Evolutionary conservation across 1,139 yeast species (phyloP).

Genomic region (Candida buenavistaensis): DNA sequence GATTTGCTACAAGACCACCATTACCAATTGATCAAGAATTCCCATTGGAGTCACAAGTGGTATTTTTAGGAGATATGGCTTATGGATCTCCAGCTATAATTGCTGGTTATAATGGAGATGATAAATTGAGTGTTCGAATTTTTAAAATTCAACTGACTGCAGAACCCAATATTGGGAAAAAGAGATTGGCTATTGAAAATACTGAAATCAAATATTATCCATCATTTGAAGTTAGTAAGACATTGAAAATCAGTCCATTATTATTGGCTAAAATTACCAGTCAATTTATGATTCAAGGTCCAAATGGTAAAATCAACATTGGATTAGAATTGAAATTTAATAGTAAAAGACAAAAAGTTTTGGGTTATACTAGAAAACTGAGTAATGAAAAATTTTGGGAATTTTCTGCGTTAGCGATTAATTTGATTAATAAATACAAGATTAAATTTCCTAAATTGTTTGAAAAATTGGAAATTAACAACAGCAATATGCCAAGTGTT

Average conservation of each 20-base stretch:
- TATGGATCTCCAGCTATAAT: conserved; percentile 85
- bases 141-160: conserved; percentile 49
- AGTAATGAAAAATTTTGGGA: conserved; percentile 71
- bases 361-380: conserved; percentile 75
- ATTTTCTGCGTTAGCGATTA: conserved; percentile 72
- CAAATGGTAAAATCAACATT: conserved; percentile 57
- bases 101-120: conserved; percentile 58
- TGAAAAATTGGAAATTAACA: conserved; percentile 29
- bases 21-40: conserved; percentile 78
- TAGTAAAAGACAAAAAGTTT: conserved; percentile 73
- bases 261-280: conserved; percentile 80
- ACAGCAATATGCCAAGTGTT: conserved; percentile 28
- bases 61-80: conserved; percentile 86
- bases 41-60: conserved; percentile 69
- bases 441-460: conserved; percentile 63
- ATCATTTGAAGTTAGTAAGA: conserved; percentile 64
- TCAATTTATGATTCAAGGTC: conserved; percentile 59
- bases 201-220: conserved; percentile 62
- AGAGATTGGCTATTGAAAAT: conserved; percentile 58
- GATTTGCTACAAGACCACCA: conserved; percentile 75
- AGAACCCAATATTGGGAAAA: conserved; percentile 65
- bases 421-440: conserved; percentile 62
- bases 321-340: conserved; percentile 89
- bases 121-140: conserved; percentile 49
- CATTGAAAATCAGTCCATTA: conserved; percentile 57